Percentiles rank a stretch among this genome's conserved stretches.
Evolutionary conservation across 495 filamentous ascomycete genomes (phyloP).

Genomic region (Letharia lupina): DNA sequence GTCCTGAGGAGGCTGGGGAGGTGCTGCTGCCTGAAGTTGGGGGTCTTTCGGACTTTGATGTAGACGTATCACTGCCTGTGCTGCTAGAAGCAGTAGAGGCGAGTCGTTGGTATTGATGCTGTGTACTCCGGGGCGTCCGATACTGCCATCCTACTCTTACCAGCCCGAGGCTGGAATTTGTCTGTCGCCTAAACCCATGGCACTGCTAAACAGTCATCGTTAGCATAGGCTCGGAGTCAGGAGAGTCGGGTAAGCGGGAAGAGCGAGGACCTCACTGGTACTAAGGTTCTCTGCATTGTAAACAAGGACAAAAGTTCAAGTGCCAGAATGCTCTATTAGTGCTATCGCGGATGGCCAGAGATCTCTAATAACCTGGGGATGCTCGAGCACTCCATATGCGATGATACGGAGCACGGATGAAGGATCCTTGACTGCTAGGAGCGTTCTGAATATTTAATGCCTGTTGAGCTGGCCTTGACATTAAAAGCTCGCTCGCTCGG

Average conservation of each 20-base stretch:
- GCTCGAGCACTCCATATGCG: conserved; percentile 6
- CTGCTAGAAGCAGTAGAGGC: conserved; percentile 18
- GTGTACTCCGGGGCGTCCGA: conserved; percentile 7
- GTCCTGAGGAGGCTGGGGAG: conserved; percentile 33
- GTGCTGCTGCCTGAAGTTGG: not conserved
- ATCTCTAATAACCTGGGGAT: not conserved
- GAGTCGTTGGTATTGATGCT: conserved; percentile 8
- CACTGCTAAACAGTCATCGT: not conserved
- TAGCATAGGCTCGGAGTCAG: not conserved
- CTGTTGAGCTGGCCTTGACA: not conserved
- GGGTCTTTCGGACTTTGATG: not conserved
- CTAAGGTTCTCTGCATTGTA: conserved; percentile 13
- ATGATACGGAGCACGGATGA: not conserved
- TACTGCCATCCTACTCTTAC: conserved; percentile 22
- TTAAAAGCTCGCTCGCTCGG: not conserved
- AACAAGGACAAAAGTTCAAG: not conserved
- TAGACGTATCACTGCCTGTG: conserved; percentile 2
- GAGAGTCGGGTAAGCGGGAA: not conserved
- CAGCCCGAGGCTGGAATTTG: conserved; percentile 15
- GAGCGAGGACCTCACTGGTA: conserved; percentile 23
- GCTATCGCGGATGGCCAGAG: not conserved
- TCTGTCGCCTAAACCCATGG: conserved; percentile 3
- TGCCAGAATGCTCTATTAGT: not conserved
- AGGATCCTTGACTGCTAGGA: not conserved
- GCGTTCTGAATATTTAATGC: conserved; percentile 1